Evolutionary conservation across 257 asterid species (phyloP).

Genomic region (Salvia rosmarinus): DNA sequence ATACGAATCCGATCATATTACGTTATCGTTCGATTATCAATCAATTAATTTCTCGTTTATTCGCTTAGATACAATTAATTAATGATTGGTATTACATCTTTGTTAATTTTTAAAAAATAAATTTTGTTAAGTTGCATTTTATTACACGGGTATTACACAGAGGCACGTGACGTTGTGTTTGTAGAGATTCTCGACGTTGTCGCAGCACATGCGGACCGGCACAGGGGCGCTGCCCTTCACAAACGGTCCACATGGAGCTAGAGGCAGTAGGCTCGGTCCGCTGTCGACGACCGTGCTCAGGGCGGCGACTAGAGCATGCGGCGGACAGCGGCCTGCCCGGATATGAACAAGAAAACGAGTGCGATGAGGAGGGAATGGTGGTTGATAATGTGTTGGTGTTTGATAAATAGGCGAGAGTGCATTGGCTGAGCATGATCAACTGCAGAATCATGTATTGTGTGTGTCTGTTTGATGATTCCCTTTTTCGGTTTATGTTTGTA

Average conservation of each 20-base stretch:
- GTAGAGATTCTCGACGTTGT: constrained; percentile 48
- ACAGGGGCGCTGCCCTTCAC: constrained; percentile 55
- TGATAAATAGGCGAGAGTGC: constrained; percentile 37
- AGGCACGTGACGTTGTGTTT: constrained; percentile 48
- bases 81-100: too few species aligned
- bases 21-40: too few species aligned
- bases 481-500: neutral
- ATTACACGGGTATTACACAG: too few species aligned
- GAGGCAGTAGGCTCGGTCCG: constrained; percentile 45
- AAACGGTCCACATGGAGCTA: constrained; percentile 64
- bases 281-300: constrained; percentile 50
- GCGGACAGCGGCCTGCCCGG: constrained; percentile 12
- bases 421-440: constrained; percentile 45
- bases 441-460: constrained; percentile 53
- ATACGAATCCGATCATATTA: too few species aligned
- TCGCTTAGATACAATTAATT: too few species aligned
- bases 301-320: too few species aligned
- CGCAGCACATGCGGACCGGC: constrained; percentile 59
- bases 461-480: constrained; percentile 2
- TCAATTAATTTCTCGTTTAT: too few species aligned
- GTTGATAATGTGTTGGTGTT: constrained; percentile 9
- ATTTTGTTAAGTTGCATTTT: too few species aligned
- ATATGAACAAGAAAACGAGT: constrained; percentile 8
- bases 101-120: too few species aligned
- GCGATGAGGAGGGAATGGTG: constrained; percentile 11